Conservation (phyloP, 768 basidiomycete genomes). For the Termitomyces heimii region DNA sequence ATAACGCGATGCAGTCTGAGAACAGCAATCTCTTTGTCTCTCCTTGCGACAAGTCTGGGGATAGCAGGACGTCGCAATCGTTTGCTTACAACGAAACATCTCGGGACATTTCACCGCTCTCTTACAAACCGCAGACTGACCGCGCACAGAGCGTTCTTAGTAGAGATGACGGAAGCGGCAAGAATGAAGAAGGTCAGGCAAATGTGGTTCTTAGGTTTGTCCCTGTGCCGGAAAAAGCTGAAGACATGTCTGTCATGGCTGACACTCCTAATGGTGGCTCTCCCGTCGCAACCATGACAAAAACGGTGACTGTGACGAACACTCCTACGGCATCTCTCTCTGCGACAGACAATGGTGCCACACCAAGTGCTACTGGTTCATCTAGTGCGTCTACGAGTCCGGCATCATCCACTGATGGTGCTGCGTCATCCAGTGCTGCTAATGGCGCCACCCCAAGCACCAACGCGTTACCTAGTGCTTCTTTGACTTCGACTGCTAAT, state of each 20-base stretch:
- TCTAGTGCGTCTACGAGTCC: background rate
- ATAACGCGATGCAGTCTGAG: constrained; percentile 21
- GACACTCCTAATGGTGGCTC: constrained; percentile 11
- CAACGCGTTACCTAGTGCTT: background rate
- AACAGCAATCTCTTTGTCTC: constrained; percentile 2
- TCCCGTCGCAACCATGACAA: constrained; percentile 18
- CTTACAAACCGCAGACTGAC: constrained; percentile 17
- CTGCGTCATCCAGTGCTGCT: background rate
- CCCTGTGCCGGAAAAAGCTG: constrained; percentile 22
- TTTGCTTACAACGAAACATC: constrained; percentile 50
- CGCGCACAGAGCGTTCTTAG: constrained; percentile 14
- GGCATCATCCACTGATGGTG: constrained; percentile 1
- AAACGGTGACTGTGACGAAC: constrained; percentile 21
- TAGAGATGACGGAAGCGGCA: constrained; percentile 17
- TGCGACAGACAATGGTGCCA: constrained; percentile 6
- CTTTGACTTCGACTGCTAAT: constrained; percentile 1
- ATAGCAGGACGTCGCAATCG: constrained; percentile 39
- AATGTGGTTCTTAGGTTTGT: constrained; percentile 51
- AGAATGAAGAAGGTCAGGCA: constrained; percentile 14
- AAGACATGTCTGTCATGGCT: constrained; percentile 9
- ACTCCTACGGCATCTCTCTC: constrained; percentile 15
- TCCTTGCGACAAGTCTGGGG: constrained; percentile 14
- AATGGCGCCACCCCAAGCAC: background rate
- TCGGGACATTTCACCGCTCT: constrained; percentile 50
- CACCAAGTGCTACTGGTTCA: background rate